Base-by-base conservation (phyloP, 495 filamentous ascomycete genomes). In the Chaetomidium leptoderma region DNA sequence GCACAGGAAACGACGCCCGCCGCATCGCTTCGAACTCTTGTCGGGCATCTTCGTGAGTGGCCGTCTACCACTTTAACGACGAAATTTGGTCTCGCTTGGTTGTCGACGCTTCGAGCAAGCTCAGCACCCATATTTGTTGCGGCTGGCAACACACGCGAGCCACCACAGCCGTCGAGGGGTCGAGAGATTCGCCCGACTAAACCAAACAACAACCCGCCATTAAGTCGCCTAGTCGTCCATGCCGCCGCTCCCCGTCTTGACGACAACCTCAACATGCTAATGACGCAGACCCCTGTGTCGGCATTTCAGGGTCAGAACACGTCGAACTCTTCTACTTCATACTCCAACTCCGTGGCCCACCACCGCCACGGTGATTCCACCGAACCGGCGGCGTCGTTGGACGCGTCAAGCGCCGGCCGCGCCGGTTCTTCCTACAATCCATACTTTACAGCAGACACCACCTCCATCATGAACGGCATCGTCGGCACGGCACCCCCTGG, bases 401-500 rank as follows among this genome's bases (percentile, higher is more conserved):
- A 53, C 40, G 63, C 53, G 50, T 63, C 69, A 66, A 68, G 64
- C 68, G 70, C 58, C 66, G 67, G 66, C 64, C 69, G 69, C 65
- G 67, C 67, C 53, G 61, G 61, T 43, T 48, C 51, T 17, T 48
- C 51, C 17, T 68, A 68, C 39, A 66, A 51, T 44, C 39, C 55
- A 2, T 64, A 63, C 42, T 57, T 46, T 35, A n/a, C 61, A 14
- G 36, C 56, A 46, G 44, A 59, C 13, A 62, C 68, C 13, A 61
- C 63, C 39, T 66, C 67, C 69, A 75, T 69, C 58, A 89, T 89
- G 85, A 87, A 87, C 69, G 84, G 86, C 58, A 82, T 87, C 65
- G 78, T 82, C 57, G 84, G 85, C 57, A 83, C 82, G 64, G 82
- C 88, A 62, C 86, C 88, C 36, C 81, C 84, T 21, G 83, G 90